phyloP scores from a whole-genome alignment of 257 asterid species.

The Nicotiana sylvestris region DNA sequence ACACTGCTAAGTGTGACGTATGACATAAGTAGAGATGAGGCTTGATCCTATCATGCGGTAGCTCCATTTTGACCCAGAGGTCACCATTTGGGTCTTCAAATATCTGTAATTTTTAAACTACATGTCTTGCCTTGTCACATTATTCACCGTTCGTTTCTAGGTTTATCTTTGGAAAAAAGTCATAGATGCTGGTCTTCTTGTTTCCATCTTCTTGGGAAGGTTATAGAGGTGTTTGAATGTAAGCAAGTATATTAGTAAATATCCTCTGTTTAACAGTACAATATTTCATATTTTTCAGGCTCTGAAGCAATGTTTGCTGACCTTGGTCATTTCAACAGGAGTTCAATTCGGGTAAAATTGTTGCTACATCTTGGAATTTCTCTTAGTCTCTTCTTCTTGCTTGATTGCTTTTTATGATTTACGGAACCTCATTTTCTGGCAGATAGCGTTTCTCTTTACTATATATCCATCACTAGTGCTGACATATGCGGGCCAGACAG shows the following conservation, averaged over 20 bases:
- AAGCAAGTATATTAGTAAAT: background rate
- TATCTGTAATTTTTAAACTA: background rate
- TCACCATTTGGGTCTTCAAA: background rate
- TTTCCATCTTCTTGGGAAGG: background rate
- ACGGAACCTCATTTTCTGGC: background rate
- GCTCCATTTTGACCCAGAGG: background rate
- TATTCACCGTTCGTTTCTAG: background rate
- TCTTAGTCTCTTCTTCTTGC: background rate
- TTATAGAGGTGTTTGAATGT: background rate
- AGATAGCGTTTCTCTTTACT: constrained; percentile 56
- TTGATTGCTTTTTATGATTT: background rate
- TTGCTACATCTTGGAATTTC: background rate
- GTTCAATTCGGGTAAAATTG: constrained; percentile 49
- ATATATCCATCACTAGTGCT: constrained; percentile 63
- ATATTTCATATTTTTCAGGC: constrained; percentile 23
- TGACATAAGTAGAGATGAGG: background rate
- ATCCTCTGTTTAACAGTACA: background rate
- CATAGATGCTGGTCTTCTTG: background rate
- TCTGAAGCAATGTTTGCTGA: constrained; percentile 87
- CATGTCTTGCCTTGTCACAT: background rate
- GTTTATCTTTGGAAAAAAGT: background rate
- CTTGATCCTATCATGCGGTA: background rate
- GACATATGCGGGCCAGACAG: constrained; percentile 68
- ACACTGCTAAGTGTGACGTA: too few relatives aligned
- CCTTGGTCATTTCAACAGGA: constrained; percentile 70